Conservation (phyloP, 2,329 filamentous ascomycete genomes). For the Bisporella sp. region DNA sequence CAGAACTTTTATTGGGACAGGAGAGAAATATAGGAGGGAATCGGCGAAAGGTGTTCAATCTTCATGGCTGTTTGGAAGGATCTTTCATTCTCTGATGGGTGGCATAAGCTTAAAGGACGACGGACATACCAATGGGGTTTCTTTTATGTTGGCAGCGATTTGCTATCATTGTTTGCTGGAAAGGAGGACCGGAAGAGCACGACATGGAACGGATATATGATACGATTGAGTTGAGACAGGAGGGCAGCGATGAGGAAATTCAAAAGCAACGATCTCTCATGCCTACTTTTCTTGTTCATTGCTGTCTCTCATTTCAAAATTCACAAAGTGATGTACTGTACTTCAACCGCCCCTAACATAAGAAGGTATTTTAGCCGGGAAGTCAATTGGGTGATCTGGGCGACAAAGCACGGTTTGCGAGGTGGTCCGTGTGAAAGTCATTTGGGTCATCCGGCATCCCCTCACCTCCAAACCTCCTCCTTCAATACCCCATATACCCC, state of each 20-base stretch:
- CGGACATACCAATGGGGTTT: conserved; percentile 18
- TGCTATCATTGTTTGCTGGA: conserved; percentile 4
- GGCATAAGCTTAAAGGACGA: conserved; percentile 15
- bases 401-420: neutral
- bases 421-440: neutral
- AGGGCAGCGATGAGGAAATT: conserved; percentile 2
- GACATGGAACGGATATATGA: no score
- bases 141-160: conserved; percentile 7
- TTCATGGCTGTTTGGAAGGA: neutral
- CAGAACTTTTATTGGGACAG: conserved; percentile 9
- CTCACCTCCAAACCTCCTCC: neutral
- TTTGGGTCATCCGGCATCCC: neutral
- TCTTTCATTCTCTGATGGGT: conserved; percentile 7
- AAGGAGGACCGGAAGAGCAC: neutral
- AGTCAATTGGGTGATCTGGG: neutral
- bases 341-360: no score
- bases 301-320: no score
- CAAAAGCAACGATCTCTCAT: conserved; percentile 3
- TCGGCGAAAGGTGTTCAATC: conserved; percentile 13
- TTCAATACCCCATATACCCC: neutral
- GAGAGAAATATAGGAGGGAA: conserved; percentile 15
- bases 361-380: no score
- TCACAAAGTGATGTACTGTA: no score
- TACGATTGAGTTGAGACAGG: neutral
- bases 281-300: no score